Evolutionary conservation across 2,329 filamentous ascomycete species (phyloP).

Genomic region (Cercospora citrullina): DNA sequence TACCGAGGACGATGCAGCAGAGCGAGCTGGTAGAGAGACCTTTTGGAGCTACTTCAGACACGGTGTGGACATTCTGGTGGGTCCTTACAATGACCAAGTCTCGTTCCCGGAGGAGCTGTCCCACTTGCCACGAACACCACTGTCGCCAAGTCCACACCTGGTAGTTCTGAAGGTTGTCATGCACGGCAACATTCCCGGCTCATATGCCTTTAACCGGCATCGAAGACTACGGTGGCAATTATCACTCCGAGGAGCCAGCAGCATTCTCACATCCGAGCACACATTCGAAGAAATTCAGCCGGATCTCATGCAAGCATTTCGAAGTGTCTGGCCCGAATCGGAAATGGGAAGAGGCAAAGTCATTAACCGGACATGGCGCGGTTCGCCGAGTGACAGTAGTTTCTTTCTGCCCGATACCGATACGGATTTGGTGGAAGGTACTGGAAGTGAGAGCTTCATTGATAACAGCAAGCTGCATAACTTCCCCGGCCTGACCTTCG

Average conservation of each 20-base stretch:
- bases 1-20: constrained; percentile 60
- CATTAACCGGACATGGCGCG: constrained; percentile 41
- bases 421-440: constrained; percentile 45
- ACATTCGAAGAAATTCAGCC: constrained; percentile 68
- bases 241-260: constrained; percentile 45
- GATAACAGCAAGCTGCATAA: constrained; percentile 85
- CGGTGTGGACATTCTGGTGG: constrained; percentile 92
- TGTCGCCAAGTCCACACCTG: constrained; percentile 52
- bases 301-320: constrained; percentile 32
- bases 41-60: constrained; percentile 98
- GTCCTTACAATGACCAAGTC: constrained; percentile 59
- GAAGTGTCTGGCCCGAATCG: constrained; percentile 59
- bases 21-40: constrained; percentile 57
- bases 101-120: constrained; percentile 15
- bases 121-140: constrained; percentile 22
- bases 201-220: constrained; percentile 94
- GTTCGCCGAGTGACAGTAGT: constrained; percentile 35
- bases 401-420: constrained; percentile 39
- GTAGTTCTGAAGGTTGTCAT: constrained; percentile 90
- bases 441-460: constrained; percentile 54
- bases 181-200: constrained; percentile 92
- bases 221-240: constrained; percentile 82
- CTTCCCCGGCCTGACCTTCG: constrained; percentile 91
- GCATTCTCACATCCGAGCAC: constrained; percentile 70
- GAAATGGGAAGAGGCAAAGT: constrained; percentile 48